These are phyloP conservation scores for Neolecta irregularis DNA, from an alignment of 1,139 yeast species.

Conservation along the genomic window DNA sequence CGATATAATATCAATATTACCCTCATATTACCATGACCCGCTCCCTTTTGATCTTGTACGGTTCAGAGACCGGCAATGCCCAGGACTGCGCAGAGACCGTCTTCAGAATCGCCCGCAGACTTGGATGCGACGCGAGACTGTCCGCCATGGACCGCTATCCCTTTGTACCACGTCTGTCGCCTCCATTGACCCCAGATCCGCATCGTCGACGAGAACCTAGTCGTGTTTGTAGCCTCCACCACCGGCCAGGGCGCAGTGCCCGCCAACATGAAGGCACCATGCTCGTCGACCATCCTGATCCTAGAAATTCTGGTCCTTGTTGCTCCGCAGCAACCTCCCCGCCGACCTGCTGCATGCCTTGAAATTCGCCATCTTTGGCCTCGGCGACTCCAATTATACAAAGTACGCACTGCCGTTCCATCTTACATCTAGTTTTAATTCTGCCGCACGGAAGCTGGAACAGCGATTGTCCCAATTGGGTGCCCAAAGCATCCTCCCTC, in stretches of 20 bases:
- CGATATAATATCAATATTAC: too few relatives aligned
- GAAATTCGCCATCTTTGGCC: conserved; percentile 58
- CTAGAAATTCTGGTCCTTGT: conserved; percentile 51
- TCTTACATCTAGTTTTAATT: conserved; percentile 30
- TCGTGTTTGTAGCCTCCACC: conserved; percentile 68
- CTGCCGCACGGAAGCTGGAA: conserved; percentile 72
- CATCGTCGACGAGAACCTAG: conserved; percentile 33
- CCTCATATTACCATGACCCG: not conserved
- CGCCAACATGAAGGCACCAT: conserved; percentile 43
- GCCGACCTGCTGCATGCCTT: conserved; percentile 40
- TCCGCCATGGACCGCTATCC: conserved; percentile 51
- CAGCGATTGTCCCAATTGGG: conserved; percentile 68
- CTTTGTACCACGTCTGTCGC: conserved; percentile 18
- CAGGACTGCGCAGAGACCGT: conserved; percentile 68
- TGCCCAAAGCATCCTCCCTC: conserved; percentile 48
- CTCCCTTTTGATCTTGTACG: conserved; percentile 50
- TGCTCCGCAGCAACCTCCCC: conserved; percentile 57
- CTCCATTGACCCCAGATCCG: conserved; percentile 20
- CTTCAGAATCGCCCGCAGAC: conserved; percentile 40
- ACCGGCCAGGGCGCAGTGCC: conserved; percentile 96
- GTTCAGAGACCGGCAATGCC: conserved; percentile 87
- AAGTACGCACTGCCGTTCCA: conserved; percentile 28
- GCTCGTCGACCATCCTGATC: too few relatives aligned
- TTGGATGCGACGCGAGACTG: conserved; percentile 37
- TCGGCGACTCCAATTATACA: conserved; percentile 91